Percentiles rank a stretch among this genome's conserved stretches.
These are phyloP conservation scores for Trametopsis cervina DNA, from an alignment of 768 basidiomycete genomes.

Conservation along the genomic window DNA sequence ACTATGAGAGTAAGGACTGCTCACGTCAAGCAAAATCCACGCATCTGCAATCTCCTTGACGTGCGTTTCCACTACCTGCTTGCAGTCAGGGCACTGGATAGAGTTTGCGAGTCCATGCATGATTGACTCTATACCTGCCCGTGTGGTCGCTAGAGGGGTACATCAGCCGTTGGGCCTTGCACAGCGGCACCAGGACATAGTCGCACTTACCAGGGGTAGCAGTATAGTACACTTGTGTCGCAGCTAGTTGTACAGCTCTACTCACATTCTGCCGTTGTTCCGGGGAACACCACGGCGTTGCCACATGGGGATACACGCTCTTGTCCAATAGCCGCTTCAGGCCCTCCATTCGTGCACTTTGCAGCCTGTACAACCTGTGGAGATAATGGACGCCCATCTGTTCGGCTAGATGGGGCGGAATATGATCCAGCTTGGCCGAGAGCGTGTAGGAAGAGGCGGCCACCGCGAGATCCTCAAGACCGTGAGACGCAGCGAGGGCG, in stretches of 20 bases:
- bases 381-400: slow-evolving; percentile 35
- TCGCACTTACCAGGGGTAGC: too few relatives aligned
- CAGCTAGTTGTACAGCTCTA: neutral
- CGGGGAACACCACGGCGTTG: neutral
- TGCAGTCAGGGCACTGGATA: too few relatives aligned
- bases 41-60: too few relatives aligned
- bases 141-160: too few relatives aligned
- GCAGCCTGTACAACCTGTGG: slow-evolving; percentile 31
- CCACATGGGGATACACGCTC: neutral
- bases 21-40: too few relatives aligned
- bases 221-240: neutral
- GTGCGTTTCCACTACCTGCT: too few relatives aligned
- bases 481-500: slow-evolving; percentile 57
- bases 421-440: neutral
- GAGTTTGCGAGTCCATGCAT: too few relatives aligned
- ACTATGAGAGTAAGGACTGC: too few relatives aligned
- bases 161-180: too few relatives aligned
- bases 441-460: slow-evolving; percentile 68
- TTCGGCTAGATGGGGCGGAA: slow-evolving; percentile 14
- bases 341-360: slow-evolving; percentile 28
- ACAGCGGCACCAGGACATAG: too few relatives aligned
- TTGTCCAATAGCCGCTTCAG: slow-evolving; percentile 22
- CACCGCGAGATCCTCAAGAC: slow-evolving; percentile 68
- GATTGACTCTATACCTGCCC: too few relatives aligned
- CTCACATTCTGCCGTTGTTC: neutral